phyloP scores from a whole-genome alignment of 73 alveolate species.

The Tetrahymena borealis region DNA sequence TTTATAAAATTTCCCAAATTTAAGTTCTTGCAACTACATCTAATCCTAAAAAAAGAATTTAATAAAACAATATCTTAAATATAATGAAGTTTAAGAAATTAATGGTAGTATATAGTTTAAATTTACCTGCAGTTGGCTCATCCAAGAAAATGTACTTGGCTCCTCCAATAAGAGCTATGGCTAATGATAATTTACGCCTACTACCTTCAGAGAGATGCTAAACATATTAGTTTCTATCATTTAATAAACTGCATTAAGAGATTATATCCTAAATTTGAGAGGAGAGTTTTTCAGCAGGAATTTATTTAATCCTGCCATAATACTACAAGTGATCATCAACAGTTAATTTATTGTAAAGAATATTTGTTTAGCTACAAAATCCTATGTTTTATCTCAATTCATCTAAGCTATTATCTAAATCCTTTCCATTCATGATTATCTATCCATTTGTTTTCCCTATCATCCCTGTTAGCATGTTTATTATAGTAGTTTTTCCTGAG shows the following conservation, averaged over 20 bases:
- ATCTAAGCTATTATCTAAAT: slow-evolving; percentile 57
- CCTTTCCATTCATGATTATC: slow-evolving; percentile 50
- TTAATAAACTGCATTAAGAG: slow-evolving; percentile 54
- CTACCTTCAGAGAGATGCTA: slow-evolving; percentile 80
- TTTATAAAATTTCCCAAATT: slow-evolving; percentile 86
- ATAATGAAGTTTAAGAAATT: too few species aligned
- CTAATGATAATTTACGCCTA: slow-evolving; percentile 86
- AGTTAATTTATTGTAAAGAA: slow-evolving; percentile 72
- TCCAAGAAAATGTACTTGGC: slow-evolving; percentile 81
- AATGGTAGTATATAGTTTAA: too few species aligned
- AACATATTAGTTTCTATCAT: slow-evolving; percentile 45
- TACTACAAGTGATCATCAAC: slow-evolving; percentile 60
- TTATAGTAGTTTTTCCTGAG: slow-evolving; percentile 98
- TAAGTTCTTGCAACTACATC: slow-evolving; percentile 82
- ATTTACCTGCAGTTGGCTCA: slow-evolving; percentile 92
- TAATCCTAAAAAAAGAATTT: slow-evolving; percentile 85
- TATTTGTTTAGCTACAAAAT: slow-evolving; percentile 96
- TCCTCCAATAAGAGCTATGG: slow-evolving; percentile 87
- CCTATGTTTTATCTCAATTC: slow-evolving; percentile 84
- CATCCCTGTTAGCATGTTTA: slow-evolving; percentile 78
- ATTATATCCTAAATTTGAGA: slow-evolving; percentile 55
- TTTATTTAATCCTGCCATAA: slow-evolving; percentile 52
- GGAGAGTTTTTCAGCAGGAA: slow-evolving; percentile 4
- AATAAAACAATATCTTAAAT: too few species aligned
- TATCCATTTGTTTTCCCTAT: slow-evolving; percentile 48